Evolutionary conservation across 1,284 basidiomycete genomes (phyloP).

Genomic region (Ceratobasidium sp.): DNA sequence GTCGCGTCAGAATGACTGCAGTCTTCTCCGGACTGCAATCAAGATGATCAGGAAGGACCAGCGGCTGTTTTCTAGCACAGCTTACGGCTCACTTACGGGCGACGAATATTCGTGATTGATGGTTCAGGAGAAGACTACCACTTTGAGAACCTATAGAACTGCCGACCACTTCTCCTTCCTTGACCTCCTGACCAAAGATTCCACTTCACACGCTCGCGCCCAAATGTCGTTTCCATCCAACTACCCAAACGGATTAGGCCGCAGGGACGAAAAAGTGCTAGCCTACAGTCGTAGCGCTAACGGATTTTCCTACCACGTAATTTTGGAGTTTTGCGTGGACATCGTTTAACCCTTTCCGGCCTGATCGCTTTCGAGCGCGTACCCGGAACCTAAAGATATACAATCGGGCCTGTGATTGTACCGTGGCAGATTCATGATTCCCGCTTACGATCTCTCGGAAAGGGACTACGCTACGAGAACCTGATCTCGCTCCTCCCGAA

Average conservation of each 20-base stretch:
- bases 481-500: slow-evolving; percentile 31
- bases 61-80: slow-evolving; percentile 9
- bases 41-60: slow-evolving; percentile 3
- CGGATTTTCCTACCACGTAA: neutral
- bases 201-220: slow-evolving; percentile 33
- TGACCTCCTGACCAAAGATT: slow-evolving; percentile 3
- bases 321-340: neutral
- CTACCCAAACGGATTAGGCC: neutral
- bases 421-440: slow-evolving; percentile 11
- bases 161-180: slow-evolving; percentile 23
- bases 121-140: neutral
- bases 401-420: slow-evolving; percentile 33
- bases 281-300: neutral
- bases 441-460: slow-evolving; percentile 45
- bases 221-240: neutral
- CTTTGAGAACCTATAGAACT: neutral
- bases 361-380: slow-evolving; percentile 2
- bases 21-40: neutral
- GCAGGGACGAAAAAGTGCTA: neutral
- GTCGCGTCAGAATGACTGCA: neutral
- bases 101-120: slow-evolving; percentile 6
- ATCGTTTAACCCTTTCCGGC: neutral
- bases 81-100: slow-evolving; percentile 17
- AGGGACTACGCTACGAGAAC: slow-evolving; percentile 25
- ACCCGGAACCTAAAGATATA: slow-evolving; percentile 5